Base-by-base conservation (phyloP, 1,284 basidiomycete species). In the Tremellales sp. region DNA sequence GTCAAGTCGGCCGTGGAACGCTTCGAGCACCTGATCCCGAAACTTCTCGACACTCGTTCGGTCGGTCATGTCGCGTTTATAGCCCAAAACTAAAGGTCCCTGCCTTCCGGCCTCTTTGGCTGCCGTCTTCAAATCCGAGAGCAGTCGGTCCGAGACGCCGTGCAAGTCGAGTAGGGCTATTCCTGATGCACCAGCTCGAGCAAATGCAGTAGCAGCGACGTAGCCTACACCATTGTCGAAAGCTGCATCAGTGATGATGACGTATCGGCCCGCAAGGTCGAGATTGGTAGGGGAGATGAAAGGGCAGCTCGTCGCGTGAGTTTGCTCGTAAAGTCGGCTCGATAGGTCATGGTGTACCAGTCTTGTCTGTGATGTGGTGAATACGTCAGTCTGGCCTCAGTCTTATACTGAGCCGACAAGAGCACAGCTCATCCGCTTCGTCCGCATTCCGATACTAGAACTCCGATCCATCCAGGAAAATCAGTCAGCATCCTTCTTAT, bases 181-280 rank as follows among this genome's bases (percentile, higher is more conserved):
- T 4, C 17, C 50, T 2, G 46, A 36, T 11, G 46, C 45, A n/a
- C 50, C 50, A 4, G 46, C 50, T 43, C 50, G 45, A 23, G 50
- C 50, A 24, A 48, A 44, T 2, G 46, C 50, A 5, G 31, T 48
- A 8, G 50, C 40, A 22, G 46, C 48, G 5, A 46, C 50, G 35
- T 40, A 43, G 3, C 50, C 50, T 5, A 52, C 50, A 10, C 50
- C 46, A 48, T 52, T 40, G 19, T 43, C 40, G 11, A 12, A 29
- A 24, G 50, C 46, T 2, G 40, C 50, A 21, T 46, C 50, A 21
- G 50, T 54, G 36, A 51, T 42, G 15, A 49, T 15, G 3, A 39
- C 47, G 24, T 43, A 19, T 24, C 23, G 26, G 3, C 47, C 47
- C 6, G 21, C 6, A 3, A 49, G 24, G 29, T 49, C 47, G 23